These are phyloP conservation scores for Alternaria novae-zelandiae DNA, from an alignment of 2,329 filamentous ascomycete genomes.

Conservation along the genomic window DNA sequence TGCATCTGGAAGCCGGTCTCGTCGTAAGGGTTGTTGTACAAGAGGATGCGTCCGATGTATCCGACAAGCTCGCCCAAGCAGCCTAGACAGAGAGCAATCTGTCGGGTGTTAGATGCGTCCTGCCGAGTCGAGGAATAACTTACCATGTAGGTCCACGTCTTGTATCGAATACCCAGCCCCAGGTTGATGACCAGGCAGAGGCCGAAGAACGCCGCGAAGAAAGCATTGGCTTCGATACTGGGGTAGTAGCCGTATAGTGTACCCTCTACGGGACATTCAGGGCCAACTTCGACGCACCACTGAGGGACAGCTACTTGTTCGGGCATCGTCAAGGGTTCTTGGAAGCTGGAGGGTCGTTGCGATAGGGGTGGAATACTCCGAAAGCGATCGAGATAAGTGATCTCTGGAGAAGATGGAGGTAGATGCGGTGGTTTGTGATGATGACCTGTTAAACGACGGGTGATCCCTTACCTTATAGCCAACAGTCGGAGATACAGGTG, in stretches of 20 bases:
- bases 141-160: slow-evolving; percentile 62
- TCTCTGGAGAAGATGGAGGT: not conserved
- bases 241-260: slow-evolving; percentile 64
- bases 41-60: slow-evolving; percentile 62
- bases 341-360: slow-evolving; percentile 29
- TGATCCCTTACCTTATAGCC: slow-evolving; percentile 23
- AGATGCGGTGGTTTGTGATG: not conserved
- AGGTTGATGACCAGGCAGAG: slow-evolving; percentile 57
- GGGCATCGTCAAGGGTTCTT: not conserved
- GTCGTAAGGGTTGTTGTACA: slow-evolving; percentile 61
- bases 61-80: slow-evolving; percentile 61
- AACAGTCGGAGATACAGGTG: not conserved
- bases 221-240: slow-evolving; percentile 57
- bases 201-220: slow-evolving; percentile 61
- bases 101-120: slow-evolving; percentile 4
- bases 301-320: slow-evolving; percentile 11
- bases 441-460: not conserved
- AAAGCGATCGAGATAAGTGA: not conserved
- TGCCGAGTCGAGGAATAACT: not conserved
- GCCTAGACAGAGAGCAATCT: slow-evolving; percentile 56
- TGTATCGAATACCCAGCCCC: slow-evolving; percentile 57
- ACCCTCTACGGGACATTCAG: slow-evolving; percentile 53
- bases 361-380: not conserved
- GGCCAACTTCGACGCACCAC: slow-evolving; percentile 22
- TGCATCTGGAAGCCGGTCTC: slow-evolving; percentile 59